phyloP scores from a whole-genome alignment of 2,329 filamentous ascomycete genomes.

The Sarocladiaceae sp. region DNA sequence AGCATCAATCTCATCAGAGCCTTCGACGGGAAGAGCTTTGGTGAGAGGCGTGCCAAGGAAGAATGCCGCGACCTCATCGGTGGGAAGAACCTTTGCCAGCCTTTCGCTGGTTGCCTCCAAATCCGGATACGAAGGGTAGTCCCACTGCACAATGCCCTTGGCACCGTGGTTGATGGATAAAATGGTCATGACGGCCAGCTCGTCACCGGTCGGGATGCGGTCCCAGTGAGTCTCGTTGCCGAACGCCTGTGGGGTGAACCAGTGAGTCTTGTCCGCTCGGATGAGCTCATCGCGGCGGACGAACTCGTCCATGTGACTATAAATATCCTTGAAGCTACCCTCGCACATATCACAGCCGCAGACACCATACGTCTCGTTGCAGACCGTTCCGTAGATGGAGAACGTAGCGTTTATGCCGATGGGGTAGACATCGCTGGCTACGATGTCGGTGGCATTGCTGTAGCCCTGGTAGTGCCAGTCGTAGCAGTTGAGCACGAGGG shows the following conservation, averaged over 20 bases:
- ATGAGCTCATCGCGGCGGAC: conserved; percentile 31
- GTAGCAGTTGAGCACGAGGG: conserved; percentile 53
- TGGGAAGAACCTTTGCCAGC: conserved; percentile 31
- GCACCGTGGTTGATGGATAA: conserved; percentile 40
- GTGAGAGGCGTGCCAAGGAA: too few relatives aligned
- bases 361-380: conserved; percentile 54
- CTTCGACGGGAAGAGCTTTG: too few relatives aligned
- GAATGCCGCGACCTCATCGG: conserved; percentile 27
- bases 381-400: conserved; percentile 48
- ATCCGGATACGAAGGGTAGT: conserved; percentile 32
- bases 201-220: conserved; percentile 36
- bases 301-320: too few relatives aligned
- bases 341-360: conserved; percentile 58
- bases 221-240: conserved; percentile 41
- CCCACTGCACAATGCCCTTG: conserved; percentile 37
- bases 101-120: conserved; percentile 32
- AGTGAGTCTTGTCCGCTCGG: conserved; percentile 35
- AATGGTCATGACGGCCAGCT: conserved; percentile 38
- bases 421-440: conserved; percentile 56
- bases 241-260: conserved; percentile 41
- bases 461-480: conserved; percentile 56
- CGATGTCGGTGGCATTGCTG: conserved; percentile 46
- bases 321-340: conserved; percentile 47
- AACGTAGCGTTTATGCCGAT: conserved; percentile 49
- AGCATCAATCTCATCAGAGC: too few relatives aligned